A percentile compares a stretch with the other conserved stretches of the same genome.
Conservation (phyloP, 2,329 filamentous ascomycete genomes). For the Corinectria fuckeliana region DNA sequence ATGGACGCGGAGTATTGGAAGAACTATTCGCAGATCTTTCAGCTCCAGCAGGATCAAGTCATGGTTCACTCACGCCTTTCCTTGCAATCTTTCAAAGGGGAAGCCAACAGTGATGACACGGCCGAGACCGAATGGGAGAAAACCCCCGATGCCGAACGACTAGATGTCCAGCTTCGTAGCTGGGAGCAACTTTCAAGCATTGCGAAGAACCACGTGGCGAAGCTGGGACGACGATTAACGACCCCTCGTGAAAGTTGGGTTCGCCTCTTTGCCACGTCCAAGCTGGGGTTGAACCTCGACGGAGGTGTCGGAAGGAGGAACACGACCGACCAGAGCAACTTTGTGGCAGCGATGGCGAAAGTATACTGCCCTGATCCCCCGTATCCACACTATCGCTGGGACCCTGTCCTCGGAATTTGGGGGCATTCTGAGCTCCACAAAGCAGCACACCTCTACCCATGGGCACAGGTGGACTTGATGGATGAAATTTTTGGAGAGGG, state of each 20-base stretch:
- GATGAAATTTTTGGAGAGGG: conserved; percentile 9
- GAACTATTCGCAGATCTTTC: not conserved
- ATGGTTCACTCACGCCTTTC: not conserved
- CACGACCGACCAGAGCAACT: not conserved
- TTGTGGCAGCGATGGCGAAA: not conserved
- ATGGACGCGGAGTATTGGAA: not conserved
- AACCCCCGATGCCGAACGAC: not conserved
- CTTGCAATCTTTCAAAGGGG: not conserved
- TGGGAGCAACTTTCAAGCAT: not conserved
- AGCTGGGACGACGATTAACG: not conserved
- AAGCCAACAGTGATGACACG: not conserved
- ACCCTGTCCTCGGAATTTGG: not conserved
- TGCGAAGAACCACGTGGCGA: not conserved
- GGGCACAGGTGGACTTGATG: not conserved
- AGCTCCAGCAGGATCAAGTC: not conserved
- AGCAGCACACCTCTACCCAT: not conserved
- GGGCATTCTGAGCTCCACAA: not conserved
- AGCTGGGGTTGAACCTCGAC: not conserved
- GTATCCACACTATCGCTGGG: not conserved
- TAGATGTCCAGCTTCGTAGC: not conserved
- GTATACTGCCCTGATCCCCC: not conserved
- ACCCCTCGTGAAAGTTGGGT: not conserved
- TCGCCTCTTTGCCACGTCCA: not conserved
- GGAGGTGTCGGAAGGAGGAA: not conserved
- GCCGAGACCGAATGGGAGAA: not conserved